Conservation (phyloP, 2,329 filamentous ascomycete genomes). For the Ophiocordyceps robertsii region DNA sequence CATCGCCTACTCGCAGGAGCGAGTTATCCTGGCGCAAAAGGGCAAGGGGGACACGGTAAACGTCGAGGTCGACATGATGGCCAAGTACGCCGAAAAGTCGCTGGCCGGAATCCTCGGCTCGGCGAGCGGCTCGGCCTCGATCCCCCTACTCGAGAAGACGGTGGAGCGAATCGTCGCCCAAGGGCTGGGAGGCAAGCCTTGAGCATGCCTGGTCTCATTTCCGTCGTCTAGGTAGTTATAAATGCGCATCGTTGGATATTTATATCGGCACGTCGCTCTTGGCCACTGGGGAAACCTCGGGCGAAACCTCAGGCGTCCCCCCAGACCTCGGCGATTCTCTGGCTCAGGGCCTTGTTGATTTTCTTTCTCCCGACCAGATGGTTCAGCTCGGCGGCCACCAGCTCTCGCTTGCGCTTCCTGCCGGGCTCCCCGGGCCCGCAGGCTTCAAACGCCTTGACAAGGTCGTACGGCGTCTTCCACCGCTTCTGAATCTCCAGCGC, state of each 20-base stretch:
- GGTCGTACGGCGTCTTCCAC: conserved; percentile 62
- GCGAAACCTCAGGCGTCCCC: conserved; percentile 29
- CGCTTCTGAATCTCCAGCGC: conserved; percentile 65
- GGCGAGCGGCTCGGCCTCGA: conserved; percentile 33
- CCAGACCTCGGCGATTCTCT: conserved; percentile 63
- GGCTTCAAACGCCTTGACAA: conserved; percentile 55
- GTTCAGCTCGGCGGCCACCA: conserved; percentile 45
- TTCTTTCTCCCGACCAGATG: conserved; percentile 54
- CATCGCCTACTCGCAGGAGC: conserved; percentile 91
- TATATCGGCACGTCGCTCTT: conserved; percentile 1
- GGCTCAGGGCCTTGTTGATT: conserved; percentile 50
- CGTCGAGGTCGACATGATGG: conserved; percentile 81
- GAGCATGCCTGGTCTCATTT: neutral
- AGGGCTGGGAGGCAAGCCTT: conserved; percentile 21
- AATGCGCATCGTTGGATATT: neutral
- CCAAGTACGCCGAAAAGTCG: conserved; percentile 82
- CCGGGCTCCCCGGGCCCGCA: conserved; percentile 35
- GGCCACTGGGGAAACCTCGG: conserved; percentile 10
- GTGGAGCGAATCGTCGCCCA: conserved; percentile 64
- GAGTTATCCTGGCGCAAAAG: conserved; percentile 73
- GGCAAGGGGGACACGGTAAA: conserved; percentile 71
- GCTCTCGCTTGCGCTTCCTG: conserved; percentile 41
- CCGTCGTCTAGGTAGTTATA: neutral
- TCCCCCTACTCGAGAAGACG: conserved; percentile 55
- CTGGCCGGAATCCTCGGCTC: conserved; percentile 56